These are phyloP conservation scores for Phytophthora agathidicida DNA, from an alignment of 352 stramenopile species.

Conservation along the genomic window DNA sequence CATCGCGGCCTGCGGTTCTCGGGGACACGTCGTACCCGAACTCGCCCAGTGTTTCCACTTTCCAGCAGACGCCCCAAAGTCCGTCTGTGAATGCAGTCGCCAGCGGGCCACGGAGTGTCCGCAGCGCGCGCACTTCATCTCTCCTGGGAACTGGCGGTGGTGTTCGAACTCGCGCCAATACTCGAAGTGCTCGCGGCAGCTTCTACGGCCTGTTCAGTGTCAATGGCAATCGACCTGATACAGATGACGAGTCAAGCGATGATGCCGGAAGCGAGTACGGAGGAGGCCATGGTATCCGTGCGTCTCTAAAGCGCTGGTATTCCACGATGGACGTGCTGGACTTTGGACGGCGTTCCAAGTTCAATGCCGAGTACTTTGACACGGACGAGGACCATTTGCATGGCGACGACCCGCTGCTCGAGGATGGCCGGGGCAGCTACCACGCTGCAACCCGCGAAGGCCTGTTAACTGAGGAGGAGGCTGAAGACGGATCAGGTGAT, in stretches of 20 bases:
- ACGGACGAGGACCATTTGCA: constrained; percentile 55
- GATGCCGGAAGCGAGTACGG: constrained; percentile 54
- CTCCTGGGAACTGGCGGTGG: constrained; percentile 23
- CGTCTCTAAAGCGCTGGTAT: constrained; percentile 78
- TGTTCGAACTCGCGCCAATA: constrained; percentile 23
- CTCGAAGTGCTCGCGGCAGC: constrained; percentile 38
- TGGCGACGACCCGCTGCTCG: constrained; percentile 65
- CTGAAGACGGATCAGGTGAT: constrained; percentile 11
- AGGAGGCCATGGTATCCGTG: constrained; percentile 52
- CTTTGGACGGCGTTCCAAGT: constrained; percentile 74
- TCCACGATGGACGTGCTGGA: constrained; percentile 74
- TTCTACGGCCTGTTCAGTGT: constrained; percentile 43
- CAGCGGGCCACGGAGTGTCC: constrained; percentile 28
- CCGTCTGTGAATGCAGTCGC: constrained; percentile 37
- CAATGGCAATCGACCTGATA: constrained; percentile 30
- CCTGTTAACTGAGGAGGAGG: constrained; percentile 38
- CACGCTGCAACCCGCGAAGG: constrained; percentile 36
- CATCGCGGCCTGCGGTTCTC: constrained; percentile 43
- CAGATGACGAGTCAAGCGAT: constrained; percentile 46
- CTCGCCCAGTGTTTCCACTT: constrained; percentile 63
- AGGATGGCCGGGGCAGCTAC: constrained; percentile 54
- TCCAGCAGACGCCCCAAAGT: constrained; percentile 55
- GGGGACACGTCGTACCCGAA: constrained; percentile 69
- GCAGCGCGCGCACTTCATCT: constrained; percentile 31
- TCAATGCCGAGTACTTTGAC: constrained; percentile 82